Evolutionary conservation across 192 early-diverging fungal species (phyloP).

Genomic region (Linnemannia exigua): DNA sequence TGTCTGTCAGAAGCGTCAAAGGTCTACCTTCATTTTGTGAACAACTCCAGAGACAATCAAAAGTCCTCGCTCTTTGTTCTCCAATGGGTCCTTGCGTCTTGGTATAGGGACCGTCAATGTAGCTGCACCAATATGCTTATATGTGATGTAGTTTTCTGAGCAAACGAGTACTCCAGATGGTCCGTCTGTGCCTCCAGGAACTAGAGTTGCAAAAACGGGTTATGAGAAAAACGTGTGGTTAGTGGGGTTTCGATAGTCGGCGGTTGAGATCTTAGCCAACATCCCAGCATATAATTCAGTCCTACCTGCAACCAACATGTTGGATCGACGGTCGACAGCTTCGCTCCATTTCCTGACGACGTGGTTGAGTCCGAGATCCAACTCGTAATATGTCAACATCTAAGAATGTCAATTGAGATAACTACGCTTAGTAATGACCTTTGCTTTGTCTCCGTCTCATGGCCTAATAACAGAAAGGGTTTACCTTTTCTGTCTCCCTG

Average conservation of each 20-base stretch:
- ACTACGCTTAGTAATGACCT: background rate
- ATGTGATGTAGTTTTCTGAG: constrained; percentile 90
- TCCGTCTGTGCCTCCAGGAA: constrained; percentile 92
- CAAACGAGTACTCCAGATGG: constrained; percentile 98
- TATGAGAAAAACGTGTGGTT: background rate
- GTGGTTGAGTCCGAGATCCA: constrained; percentile 99
- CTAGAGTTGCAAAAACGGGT: constrained; percentile 41
- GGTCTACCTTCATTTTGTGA: constrained; percentile 86
- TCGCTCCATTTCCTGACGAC: constrained; percentile 97
- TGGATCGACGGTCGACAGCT: constrained; percentile 78
- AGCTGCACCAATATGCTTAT: constrained; percentile 78
- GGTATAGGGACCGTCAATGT: constrained; percentile 85
- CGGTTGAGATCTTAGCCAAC: background rate
- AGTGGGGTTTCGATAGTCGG: background rate
- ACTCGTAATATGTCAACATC: constrained; percentile 93
- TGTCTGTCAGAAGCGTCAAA: too few relatives aligned
- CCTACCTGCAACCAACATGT: constrained; percentile 83
- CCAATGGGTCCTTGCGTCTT: constrained; percentile 76
- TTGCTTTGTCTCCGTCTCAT: background rate
- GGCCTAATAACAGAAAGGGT: constrained; percentile 3
- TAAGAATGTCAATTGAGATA: constrained; percentile 19
- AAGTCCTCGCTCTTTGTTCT: constrained; percentile 74
- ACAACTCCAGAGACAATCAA: constrained; percentile 89
- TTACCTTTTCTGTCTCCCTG: constrained; percentile 79
- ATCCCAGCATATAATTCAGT: background rate